These are phyloP conservation scores for Dendrothele bispora DNA, from an alignment of 768 basidiomycete genomes.

Conservation along the genomic window DNA sequence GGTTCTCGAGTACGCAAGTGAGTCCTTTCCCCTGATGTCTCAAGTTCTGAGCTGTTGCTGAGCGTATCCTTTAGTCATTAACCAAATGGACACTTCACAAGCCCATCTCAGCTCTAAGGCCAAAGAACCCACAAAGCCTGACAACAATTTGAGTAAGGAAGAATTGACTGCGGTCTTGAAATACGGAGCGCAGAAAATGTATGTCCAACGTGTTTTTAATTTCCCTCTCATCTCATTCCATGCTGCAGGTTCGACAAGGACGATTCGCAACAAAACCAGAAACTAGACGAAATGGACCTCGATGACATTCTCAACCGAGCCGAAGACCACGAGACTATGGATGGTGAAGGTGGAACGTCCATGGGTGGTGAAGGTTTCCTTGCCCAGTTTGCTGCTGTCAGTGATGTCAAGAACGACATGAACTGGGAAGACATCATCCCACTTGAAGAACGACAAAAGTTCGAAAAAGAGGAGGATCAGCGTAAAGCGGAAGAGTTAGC, in stretches of 20 bases:
- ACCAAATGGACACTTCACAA: constrained; percentile 99
- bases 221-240: constrained; percentile 13
- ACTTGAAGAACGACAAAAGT: constrained; percentile 81
- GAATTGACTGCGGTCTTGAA: constrained; percentile 97
- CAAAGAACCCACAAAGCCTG: constrained; percentile 74
- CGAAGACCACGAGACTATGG: constrained; percentile 94
- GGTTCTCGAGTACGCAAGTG: constrained; percentile 99
- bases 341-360: constrained; percentile 84
- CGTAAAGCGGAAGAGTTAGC: constrained; percentile 70
- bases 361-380: constrained; percentile 98
- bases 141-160: constrained; percentile 91
- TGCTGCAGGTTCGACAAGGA: constrained; percentile 90
- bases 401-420: constrained; percentile 98
- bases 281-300: constrained; percentile 98
- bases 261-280: constrained; percentile 87
- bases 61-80: constrained; percentile 72
- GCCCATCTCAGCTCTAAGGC: constrained; percentile 87
- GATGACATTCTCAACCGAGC: constrained; percentile 97
- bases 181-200: constrained; percentile 98
- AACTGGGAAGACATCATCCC: constrained; percentile 99
- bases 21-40: constrained; percentile 36
- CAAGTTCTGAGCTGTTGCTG: constrained; percentile 9
- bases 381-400: constrained; percentile 91
- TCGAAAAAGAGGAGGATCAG: constrained; percentile 79
- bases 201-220: constrained; percentile 9